A percentile compares a stretch with the other conserved stretches of the same genome.
phyloP scores from a whole-genome alignment of 345 rosid species.

The Pugionium dolabratum region DNA sequence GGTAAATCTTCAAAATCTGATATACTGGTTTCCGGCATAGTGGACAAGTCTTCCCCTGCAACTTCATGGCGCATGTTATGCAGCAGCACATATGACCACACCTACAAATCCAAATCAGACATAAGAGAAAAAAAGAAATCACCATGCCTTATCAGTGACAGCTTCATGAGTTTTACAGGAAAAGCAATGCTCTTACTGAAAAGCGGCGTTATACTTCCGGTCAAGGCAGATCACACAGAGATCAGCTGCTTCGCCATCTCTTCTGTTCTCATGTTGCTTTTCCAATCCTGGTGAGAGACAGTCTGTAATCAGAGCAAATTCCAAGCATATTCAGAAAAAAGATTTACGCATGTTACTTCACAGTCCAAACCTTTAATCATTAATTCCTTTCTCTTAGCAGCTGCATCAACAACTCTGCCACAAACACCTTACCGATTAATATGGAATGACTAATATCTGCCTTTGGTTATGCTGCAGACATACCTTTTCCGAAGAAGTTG shows the following conservation, averaged over 20 bases:
- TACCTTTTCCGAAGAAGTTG: slow-evolving; percentile 59
- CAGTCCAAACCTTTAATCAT: slow-evolving; percentile 42
- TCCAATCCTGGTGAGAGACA: not conserved
- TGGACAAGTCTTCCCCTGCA: slow-evolving; percentile 57
- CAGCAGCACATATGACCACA: slow-evolving; percentile 45
- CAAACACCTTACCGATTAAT: slow-evolving; percentile 26
- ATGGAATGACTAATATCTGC: not conserved
- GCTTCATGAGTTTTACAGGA: slow-evolving; percentile 1
- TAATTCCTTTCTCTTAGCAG: slow-evolving; percentile 56
- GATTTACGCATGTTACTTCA: slow-evolving; percentile 7
- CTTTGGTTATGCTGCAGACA: slow-evolving; percentile 6
- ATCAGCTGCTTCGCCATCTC: slow-evolving; percentile 46
- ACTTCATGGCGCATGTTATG: slow-evolving; percentile 51
- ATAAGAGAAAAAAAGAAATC: not conserved
- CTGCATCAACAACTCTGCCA: slow-evolving; percentile 80
- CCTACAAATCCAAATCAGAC: slow-evolving; percentile 45
- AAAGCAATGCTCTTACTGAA: slow-evolving; percentile 58
- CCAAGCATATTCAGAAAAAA: not conserved
- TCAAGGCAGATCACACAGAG: slow-evolving; percentile 81
- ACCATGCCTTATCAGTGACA: slow-evolving; percentile 13
- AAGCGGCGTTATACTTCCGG: slow-evolving; percentile 68
- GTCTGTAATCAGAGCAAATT: not conserved
- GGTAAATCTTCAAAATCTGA: slow-evolving; percentile 63
- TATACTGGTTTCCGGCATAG: slow-evolving; percentile 68
- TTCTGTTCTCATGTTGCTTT: slow-evolving; percentile 33